Evolutionary conservation across 2,329 filamentous ascomycete species (phyloP).

Genomic region (Monilinia fructicola): DNA sequence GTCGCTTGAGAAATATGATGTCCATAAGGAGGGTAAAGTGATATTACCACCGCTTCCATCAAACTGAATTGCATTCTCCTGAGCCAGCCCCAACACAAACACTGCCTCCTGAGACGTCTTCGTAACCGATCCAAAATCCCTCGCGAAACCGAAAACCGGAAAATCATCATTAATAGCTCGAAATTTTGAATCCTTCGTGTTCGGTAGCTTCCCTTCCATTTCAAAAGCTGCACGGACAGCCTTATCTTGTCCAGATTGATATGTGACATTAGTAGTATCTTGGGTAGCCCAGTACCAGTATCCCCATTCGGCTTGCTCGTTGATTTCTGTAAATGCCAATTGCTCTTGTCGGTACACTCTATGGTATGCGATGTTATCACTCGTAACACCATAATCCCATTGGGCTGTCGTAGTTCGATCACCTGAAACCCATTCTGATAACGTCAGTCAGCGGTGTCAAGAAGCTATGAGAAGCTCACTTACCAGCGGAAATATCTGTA

Average conservation of each 20-base stretch:
- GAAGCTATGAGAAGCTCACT: constrained; percentile 33
- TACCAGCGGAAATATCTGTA: constrained; percentile 68
- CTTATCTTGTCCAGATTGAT: constrained; percentile 67
- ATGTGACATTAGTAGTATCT: constrained; percentile 54
- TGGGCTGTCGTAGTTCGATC: constrained; percentile 55
- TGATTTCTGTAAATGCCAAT: constrained; percentile 63
- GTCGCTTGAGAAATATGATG: constrained; percentile 64
- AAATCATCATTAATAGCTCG: constrained; percentile 68
- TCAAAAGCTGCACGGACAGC: constrained; percentile 67
- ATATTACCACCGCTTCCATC: constrained; percentile 65
- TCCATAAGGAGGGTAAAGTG: constrained; percentile 74
- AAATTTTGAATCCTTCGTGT: constrained; percentile 63
- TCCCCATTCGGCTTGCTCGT: constrained; percentile 78
- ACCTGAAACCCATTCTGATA: constrained; percentile 70
- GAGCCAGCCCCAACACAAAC: constrained; percentile 75
- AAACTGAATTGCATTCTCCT: constrained; percentile 75
- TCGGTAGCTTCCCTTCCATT: constrained; percentile 59
- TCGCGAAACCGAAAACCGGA: constrained; percentile 78
- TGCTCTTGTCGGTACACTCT: constrained; percentile 61
- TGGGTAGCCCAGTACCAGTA: constrained; percentile 73
- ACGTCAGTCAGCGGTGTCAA: neutral
- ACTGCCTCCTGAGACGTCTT: constrained; percentile 43
- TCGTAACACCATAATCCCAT: constrained; percentile 58
- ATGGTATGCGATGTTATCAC: constrained; percentile 60
- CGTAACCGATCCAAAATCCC: constrained; percentile 50